Conservation (phyloP, 345 rosid species). For the Crucihimalaya himalaica region DNA sequence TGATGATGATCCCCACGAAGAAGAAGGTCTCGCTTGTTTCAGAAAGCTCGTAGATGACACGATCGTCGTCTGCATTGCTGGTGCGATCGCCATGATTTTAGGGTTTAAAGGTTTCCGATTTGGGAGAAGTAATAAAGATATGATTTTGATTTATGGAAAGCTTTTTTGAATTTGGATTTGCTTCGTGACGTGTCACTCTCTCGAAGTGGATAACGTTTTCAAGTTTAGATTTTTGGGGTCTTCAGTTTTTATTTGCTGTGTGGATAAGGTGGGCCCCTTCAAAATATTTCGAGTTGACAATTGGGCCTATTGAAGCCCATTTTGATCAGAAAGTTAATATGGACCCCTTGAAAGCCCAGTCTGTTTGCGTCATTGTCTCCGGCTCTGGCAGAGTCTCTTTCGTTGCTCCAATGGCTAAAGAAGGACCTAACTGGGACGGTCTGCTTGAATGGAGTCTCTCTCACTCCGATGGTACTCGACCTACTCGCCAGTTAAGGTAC, state of each 20-base stretch:
- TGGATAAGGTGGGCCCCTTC: conserved; percentile 33
- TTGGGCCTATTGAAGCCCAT: background rate
- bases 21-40: conserved; percentile 30
- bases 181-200: conserved; percentile 35
- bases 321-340: background rate
- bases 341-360: background rate
- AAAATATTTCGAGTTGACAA: background rate
- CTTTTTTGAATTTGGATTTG: conserved; percentile 2
- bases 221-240: background rate
- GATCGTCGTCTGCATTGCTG: conserved; percentile 39
- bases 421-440: conserved; percentile 92
- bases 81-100: conserved; percentile 41
- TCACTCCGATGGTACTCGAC: conserved; percentile 68
- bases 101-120: background rate
- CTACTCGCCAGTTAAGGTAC: conserved; percentile 64
- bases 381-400: background rate
- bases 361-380: background rate
- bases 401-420: conserved; percentile 57
- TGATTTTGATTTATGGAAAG: conserved; percentile 19
- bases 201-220: conserved; percentile 29
- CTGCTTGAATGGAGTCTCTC: conserved; percentile 92
- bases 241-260: background rate
- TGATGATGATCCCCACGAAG: conserved; percentile 29
- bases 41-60: conserved; percentile 27
- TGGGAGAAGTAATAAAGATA: background rate